Percentiles rank a stretch among this genome's conserved stretches.
Evolutionary conservation across 306 rosid species (phyloP).

Genomic region (Prunus davidiana): DNA sequence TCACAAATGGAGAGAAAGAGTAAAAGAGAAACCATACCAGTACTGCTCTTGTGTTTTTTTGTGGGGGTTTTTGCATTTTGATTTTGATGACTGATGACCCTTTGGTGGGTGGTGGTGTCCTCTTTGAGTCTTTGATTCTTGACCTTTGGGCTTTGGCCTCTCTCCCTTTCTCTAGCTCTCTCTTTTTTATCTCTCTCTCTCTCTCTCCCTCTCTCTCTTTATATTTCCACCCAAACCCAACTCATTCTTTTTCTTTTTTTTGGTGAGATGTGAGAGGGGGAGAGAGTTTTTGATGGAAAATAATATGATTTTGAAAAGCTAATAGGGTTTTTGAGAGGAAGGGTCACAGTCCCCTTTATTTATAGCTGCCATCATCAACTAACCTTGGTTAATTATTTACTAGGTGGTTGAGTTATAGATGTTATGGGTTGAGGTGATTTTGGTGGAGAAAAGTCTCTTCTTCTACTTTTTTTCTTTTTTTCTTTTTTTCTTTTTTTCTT

Average conservation of each 20-base stretch:
- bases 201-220: background rate
- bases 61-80: constrained; percentile 4
- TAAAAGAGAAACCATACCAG: constrained; percentile 18
- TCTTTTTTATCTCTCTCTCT: background rate
- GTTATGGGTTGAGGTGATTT: background rate
- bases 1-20: background rate
- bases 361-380: constrained; percentile 16
- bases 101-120: constrained; percentile 1
- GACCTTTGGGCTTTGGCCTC: constrained; percentile 20
- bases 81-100: constrained; percentile 15
- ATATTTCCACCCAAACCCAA: background rate
- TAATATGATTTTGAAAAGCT: constrained; percentile 2
- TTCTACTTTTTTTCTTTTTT: background rate
- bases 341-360: background rate
- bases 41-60: background rate
- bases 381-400: constrained; percentile 48
- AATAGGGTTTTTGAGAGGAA: constrained; percentile 15
- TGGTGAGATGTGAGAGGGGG: background rate
- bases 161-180: background rate
- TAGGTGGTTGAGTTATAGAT: constrained; percentile 31
- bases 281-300: constrained; percentile 22
- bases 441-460: background rate
- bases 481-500: background rate
- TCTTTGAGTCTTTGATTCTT: constrained; percentile 11
- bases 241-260: background rate